Conservation (phyloP, 2,329 filamentous ascomycete genomes). For the Plenodomus biglobosus region DNA sequence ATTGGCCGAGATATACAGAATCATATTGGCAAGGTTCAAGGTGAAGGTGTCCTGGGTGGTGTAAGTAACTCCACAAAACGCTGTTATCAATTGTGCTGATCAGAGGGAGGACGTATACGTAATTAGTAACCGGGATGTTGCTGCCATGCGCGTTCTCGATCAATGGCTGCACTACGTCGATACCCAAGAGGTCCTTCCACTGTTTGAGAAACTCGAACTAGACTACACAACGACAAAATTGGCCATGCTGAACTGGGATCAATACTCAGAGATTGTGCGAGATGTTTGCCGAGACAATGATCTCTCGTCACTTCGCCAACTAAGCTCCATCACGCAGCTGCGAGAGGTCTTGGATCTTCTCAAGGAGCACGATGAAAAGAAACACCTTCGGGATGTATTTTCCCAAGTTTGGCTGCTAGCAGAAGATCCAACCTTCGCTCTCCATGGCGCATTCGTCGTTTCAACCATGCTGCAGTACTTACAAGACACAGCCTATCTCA, state of each 20-base stretch:
- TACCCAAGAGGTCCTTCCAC: slow-evolving; percentile 42
- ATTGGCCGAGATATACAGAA: slow-evolving; percentile 42
- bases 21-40: slow-evolving; percentile 45
- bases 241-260: slow-evolving; percentile 25
- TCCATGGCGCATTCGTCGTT: slow-evolving; percentile 5
- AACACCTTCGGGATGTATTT: slow-evolving; percentile 14
- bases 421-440: slow-evolving; percentile 3
- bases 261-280: slow-evolving; percentile 15
- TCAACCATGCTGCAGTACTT: slow-evolving; percentile 17
- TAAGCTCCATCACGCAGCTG: slow-evolving; percentile 17
- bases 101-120: slow-evolving; percentile 45
- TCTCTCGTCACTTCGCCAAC: slow-evolving; percentile 13
- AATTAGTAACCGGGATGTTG: slow-evolving; percentile 47
- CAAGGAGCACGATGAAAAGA: slow-evolving; percentile 17
- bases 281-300: slow-evolving; percentile 22
- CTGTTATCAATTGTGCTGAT: slow-evolving; percentile 3
- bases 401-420: slow-evolving; percentile 11
- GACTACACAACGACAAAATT: slow-evolving; percentile 39
- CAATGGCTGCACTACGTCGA: slow-evolving; percentile 48
- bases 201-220: slow-evolving; percentile 40
- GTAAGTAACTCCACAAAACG: slow-evolving; percentile 25
- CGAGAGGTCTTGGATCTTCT: slow-evolving; percentile 23
- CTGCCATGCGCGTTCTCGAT: slow-evolving; percentile 43
- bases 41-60: slow-evolving; percentile 42
- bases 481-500: slow-evolving; percentile 16